phyloP scores from a whole-genome alignment of 139 green algal genomes.

The Microglena sp. region DNA sequence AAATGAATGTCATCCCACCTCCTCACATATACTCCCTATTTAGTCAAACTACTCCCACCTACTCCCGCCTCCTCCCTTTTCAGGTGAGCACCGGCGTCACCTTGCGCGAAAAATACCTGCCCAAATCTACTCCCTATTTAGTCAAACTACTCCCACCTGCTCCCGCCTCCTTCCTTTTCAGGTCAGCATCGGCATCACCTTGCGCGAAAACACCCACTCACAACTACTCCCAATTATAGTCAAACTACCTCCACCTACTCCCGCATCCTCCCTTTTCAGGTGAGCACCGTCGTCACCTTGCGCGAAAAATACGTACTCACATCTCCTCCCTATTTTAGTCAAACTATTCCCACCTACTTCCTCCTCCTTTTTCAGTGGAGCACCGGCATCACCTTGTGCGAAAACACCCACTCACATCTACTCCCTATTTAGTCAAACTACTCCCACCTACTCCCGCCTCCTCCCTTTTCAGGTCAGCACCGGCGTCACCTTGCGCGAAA shows the following conservation, averaged over 20 bases:
- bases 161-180: neutral
- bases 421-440: too few species aligned
- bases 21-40: too few species aligned
- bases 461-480: slow-evolving; percentile 25
- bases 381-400: slow-evolving; percentile 87
- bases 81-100: slow-evolving; percentile 73
- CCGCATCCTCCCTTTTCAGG: slow-evolving; percentile 1
- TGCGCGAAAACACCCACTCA: slow-evolving; percentile 98
- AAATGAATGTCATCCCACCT: too few species aligned
- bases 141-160: too few species aligned
- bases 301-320: slow-evolving; percentile 98
- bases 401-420: too few species aligned
- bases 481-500: slow-evolving; percentile 92
- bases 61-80: neutral
- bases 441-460: too few species aligned
- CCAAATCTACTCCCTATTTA: too few species aligned
- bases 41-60: too few species aligned
- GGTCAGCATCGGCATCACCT: slow-evolving; percentile 71
- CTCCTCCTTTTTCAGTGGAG: slow-evolving; percentile 3
- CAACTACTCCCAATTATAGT: too few species aligned
- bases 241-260: too few species aligned
- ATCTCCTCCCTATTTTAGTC: too few species aligned
- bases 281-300: slow-evolving; percentile 81
- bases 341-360: too few species aligned
- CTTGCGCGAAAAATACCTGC: slow-evolving; percentile 96